Evolutionary conservation across 257 asterid species (phyloP), one percentile per base, ranked within the genome.

Genomic region (Jasminum sambac): DNA sequence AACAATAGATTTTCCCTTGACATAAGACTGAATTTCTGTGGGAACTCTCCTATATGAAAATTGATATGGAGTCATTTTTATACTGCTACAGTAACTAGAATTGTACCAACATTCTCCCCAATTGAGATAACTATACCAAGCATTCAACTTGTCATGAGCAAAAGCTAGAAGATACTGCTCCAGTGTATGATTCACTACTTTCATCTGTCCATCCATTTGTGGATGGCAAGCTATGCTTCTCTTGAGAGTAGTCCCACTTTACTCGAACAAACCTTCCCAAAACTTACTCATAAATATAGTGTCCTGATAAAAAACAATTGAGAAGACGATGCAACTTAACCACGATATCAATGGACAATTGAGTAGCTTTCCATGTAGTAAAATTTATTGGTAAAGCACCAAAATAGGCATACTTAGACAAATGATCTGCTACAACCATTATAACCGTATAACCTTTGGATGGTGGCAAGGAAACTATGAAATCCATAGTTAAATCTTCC

Each of bases 271-370:
- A 11, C 1, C 46, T 12, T 63, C 5, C 67, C 44, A 63, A 34
- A 63, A 63, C 0, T 5, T 60, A 16, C 11, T 63, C 0, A 16
- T 36, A 36, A 63, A 36, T 0, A 26, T 4, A 6, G 8, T 9
- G 2, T 67, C 43, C 0, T 43, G 2, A 43, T 46, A 25, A 12
- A 11, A 1, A 6, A 67, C 62, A 21, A 52, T 69, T 34, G 43
- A 21, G 76, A 6, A 16, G 4, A 0, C 81, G 64, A 67, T 77
- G 73, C 8, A 71, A 11, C 17, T 57, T 42, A 8, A 6, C 44
- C 0, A 59, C 19, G 0, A 25, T 13, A 0, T 52, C 37, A 0
- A 69, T 2, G 43, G 69, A 75, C 0, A 75, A 0, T 2, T 11
- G 38, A 0, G 62, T 70, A 0, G 67, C 50, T 1, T 13, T 26